Evolutionary conservation across 2,329 filamentous ascomycete genomes (phyloP), one percentile per base, ranked within the genome.

Genomic region (Ceratocystis harringtonii): DNA sequence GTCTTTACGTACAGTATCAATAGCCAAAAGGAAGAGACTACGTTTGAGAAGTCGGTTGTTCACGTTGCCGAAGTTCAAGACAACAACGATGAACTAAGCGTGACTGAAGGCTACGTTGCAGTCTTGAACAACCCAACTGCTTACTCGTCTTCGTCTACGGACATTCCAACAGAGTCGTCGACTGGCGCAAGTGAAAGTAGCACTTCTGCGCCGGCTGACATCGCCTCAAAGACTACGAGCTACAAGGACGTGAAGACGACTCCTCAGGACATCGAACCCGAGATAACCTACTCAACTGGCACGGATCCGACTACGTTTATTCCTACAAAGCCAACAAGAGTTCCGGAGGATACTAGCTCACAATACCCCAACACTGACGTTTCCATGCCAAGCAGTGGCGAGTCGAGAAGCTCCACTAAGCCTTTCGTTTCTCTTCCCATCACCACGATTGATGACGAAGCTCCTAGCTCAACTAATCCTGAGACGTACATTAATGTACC

Each of bases 241-340:
- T 45, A 32, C 41, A 60, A 62, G 3, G 32, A 30, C 2, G 2
- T 25, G 4, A 10, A 60, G 2, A 50, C 64, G 2, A 57, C 30
- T 15, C 41, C 57, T 43, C 22, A 7, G 22, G 52, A 57, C 15
- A 15, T 57, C 12, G 36, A 63, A 12, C 22, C 25, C 2, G 32
- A 41, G 17, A 0, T 63, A 8, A 50, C 44, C 15, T 61, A 61
- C 36, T 12, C 43, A 4, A 71, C 73, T 61, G 68, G 73, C 6
- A 65, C 70, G 57, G 71, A 68, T 3, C 71, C 71, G 2, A 70
- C 70, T 2, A 71, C 70, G 22, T 69, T 72, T 30, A 65, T 69
- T 17, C 58, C 67, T 4, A 61, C 60, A 12, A 19, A 30, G 25
- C 52, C 52, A 5, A 57, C 60, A 8, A 36, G 8, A n/a, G 17